These are phyloP conservation scores for Inga oerstediana DNA, from an alignment of 306 rosid genomes.

Conservation along the genomic window DNA sequence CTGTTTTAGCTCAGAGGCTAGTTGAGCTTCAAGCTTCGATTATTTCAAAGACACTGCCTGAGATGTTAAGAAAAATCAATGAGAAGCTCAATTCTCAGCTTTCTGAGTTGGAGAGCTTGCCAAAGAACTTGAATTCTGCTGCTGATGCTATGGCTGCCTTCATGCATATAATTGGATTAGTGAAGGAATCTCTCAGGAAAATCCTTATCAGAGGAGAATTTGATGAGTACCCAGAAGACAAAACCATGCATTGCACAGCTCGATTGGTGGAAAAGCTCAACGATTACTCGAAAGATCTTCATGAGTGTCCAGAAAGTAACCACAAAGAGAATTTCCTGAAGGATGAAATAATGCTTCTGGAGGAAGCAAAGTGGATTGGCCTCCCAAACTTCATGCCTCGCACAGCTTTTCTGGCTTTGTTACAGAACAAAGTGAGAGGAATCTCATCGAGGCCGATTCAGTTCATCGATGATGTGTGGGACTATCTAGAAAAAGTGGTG, in stretches of 20 bases:
- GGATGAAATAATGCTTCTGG: neutral
- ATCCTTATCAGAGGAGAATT: conserved; percentile 45
- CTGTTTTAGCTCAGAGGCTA: conserved; percentile 58
- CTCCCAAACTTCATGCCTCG: neutral
- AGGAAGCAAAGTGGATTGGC: neutral
- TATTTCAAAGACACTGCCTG: conserved; percentile 50
- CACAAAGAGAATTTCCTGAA: neutral
- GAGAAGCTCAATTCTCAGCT: conserved; percentile 41
- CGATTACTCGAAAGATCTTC: neutral
- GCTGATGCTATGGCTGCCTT: conserved; percentile 52
- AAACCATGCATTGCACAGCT: neutral
- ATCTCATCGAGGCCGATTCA: neutral
- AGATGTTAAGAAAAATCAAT: conserved; percentile 47
- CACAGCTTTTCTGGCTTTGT: neutral
- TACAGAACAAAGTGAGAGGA: neutral
- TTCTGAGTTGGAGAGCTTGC: conserved; percentile 40
- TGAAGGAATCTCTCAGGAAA: conserved; percentile 48
- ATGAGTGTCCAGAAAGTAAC: neutral
- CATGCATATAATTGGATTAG: conserved; percentile 43
- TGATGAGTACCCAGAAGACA: conserved; percentile 1
- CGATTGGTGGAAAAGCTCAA: neutral
- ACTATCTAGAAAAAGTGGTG: neutral
- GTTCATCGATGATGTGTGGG: neutral
- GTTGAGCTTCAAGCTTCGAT: conserved; percentile 49
- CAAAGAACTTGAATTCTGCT: conserved; percentile 24